Evolutionary conservation across 2,329 filamentous ascomycete species (phyloP).

Genomic region (Xylaria polymorpha): DNA sequence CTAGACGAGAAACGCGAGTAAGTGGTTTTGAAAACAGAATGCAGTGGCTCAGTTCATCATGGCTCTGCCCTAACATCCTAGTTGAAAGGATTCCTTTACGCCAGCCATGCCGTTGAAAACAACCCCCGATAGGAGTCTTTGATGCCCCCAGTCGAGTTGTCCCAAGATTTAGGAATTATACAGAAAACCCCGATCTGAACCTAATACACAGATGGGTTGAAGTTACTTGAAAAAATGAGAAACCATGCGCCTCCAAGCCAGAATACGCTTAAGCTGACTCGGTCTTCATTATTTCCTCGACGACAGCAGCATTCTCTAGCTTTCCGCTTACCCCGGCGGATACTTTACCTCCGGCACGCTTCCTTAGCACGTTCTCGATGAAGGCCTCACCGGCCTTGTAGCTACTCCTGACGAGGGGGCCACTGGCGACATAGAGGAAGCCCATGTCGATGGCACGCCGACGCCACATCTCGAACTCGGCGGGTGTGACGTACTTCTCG

Average conservation of each 20-base stretch:
- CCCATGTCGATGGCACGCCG: conserved; percentile 92
- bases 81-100: conserved; percentile 43
- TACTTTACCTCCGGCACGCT: conserved; percentile 68
- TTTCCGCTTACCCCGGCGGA: conserved; percentile 34
- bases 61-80: conserved; percentile 34
- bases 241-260: neutral
- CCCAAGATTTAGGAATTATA: conserved; percentile 28
- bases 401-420: conserved; percentile 90
- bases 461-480: conserved; percentile 91
- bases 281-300: conserved; percentile 42
- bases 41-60: conserved; percentile 20
- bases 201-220: conserved; percentile 39
- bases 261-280: conserved; percentile 19
- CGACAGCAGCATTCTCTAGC: conserved; percentile 41
- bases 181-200: conserved; percentile 6
- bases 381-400: conserved; percentile 99
- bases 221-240: conserved; percentile 5
- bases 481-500: conserved; percentile 92
- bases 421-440: conserved; percentile 95
- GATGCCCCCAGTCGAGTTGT: conserved; percentile 27
- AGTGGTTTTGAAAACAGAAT: conserved; percentile 3
- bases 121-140: neutral
- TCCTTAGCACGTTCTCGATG: conserved; percentile 96
- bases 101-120: conserved; percentile 22
- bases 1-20: neutral